These are phyloP conservation scores for Arthrobotrys sphaeroides DNA, from an alignment of 2,329 filamentous ascomycete genomes.

Conservation along the genomic window DNA sequence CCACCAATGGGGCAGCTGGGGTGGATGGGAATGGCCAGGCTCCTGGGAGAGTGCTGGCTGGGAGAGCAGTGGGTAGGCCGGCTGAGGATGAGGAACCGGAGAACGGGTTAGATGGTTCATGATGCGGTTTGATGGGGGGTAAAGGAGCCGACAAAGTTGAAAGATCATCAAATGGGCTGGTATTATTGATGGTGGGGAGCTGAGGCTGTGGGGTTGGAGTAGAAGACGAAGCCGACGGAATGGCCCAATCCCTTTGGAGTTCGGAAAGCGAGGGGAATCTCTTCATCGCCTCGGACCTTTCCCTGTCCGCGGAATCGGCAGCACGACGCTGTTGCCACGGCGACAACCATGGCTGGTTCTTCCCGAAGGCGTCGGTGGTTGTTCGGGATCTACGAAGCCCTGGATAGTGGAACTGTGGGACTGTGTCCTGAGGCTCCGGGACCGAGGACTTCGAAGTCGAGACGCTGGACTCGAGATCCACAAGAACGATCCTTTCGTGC, in stretches of 20 bases:
- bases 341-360: conserved; percentile 39
- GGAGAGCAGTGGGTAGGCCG: conserved; percentile 11
- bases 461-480: conserved; percentile 51
- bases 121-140: conserved; percentile 23
- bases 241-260: conserved; percentile 44
- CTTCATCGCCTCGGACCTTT: conserved; percentile 55
- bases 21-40: conserved; percentile 46
- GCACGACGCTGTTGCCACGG: conserved; percentile 30
- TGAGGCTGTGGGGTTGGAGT: conserved; percentile 6
- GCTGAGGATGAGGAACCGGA: conserved; percentile 1
- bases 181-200: conserved; percentile 10
- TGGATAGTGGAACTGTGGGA: conserved; percentile 39
- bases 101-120: conserved; percentile 37
- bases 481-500: conserved; percentile 53
- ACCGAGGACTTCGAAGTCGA: conserved; percentile 15
- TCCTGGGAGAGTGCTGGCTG: conserved; percentile 27
- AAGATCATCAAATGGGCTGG: conserved; percentile 42
- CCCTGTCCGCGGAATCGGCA: conserved; percentile 18
- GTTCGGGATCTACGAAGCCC: conserved; percentile 40
- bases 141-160: conserved; percentile 19
- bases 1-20: conserved; percentile 31
- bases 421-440: conserved; percentile 11
- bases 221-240: not conserved
- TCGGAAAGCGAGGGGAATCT: conserved; percentile 56
- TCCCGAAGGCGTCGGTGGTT: conserved; percentile 47